Percentiles rank a stretch among this genome's conserved stretches.
Conservation (phyloP, 2,329 filamentous ascomycete genomes). For the Plenodomus lindquistii region DNA sequence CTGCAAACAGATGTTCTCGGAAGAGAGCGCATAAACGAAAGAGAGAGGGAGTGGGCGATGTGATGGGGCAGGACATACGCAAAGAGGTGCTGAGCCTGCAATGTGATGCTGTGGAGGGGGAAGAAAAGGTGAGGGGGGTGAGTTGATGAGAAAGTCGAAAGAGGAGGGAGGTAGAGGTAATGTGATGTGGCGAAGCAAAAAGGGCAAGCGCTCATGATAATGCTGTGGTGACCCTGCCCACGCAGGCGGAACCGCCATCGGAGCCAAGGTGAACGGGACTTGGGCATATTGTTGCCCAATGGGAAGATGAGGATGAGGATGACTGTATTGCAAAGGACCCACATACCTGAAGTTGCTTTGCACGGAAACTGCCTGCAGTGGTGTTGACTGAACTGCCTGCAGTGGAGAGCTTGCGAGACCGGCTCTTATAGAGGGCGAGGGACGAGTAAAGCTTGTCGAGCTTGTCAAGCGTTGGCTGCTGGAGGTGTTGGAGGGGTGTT, state of each 20-base stretch:
- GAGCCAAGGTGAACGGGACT: constrained; percentile 4
- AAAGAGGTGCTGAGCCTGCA: constrained; percentile 1
- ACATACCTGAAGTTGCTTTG: constrained; percentile 20
- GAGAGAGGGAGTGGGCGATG: neutral
- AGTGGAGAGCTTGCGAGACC: constrained; percentile 14
- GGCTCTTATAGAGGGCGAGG: constrained; percentile 11
- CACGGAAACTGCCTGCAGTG: constrained; percentile 19
- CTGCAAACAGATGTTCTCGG: constrained; percentile 11
- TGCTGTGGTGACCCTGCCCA: constrained; percentile 13
- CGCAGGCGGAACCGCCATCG: constrained; percentile 1
- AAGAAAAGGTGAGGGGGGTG: constrained; percentile 2
- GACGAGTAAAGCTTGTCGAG: constrained; percentile 1
- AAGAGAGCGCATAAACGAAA: constrained; percentile 1
- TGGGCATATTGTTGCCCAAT: constrained; percentile 1
- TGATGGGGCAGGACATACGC: constrained; percentile 2
- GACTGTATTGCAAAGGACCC: neutral
- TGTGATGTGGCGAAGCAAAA: constrained; percentile 9
- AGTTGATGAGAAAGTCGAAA: constrained; percentile 8
- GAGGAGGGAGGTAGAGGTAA: constrained; percentile 1
- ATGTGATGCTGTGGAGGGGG: constrained; percentile 2
- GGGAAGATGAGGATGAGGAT: constrained; percentile 1
- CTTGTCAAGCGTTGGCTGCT: constrained; percentile 3
- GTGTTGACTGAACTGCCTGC: constrained; percentile 19
- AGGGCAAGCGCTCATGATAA: constrained; percentile 11
- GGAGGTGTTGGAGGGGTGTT: constrained; percentile 3